A percentile compares a stretch with the other conserved stretches of the same genome.
phyloP scores from a whole-genome alignment of 2,329 filamentous ascomycete genomes.

The Periglandula ipomoeae region DNA sequence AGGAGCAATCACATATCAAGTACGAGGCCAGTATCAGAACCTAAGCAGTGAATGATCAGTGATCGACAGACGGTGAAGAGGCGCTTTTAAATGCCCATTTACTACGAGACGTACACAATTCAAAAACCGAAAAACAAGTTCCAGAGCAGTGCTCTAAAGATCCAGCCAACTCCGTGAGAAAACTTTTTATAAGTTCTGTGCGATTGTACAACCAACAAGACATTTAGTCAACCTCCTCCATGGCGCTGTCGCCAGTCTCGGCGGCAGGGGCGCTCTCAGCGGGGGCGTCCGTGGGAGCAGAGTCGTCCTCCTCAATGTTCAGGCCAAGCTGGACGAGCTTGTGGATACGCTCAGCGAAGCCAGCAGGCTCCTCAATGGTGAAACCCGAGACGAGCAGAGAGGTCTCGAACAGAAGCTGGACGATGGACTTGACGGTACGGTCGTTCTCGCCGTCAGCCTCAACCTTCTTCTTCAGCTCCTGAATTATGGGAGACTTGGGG shows the following conservation, averaged over 20 bases:
- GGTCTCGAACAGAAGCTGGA: slow-evolving; percentile 97
- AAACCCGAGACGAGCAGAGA: slow-evolving; percentile 97
- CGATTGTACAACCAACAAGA: slow-evolving; percentile 19
- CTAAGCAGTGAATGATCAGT: no score
- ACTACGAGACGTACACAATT: slow-evolving; percentile 12
- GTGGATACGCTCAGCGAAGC: slow-evolving; percentile 98
- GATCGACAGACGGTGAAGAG: no score
- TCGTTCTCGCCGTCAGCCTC: slow-evolving; percentile 96
- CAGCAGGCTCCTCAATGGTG: slow-evolving; percentile 97
- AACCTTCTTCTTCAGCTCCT: slow-evolving; percentile 99
- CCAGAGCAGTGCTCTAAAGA: slow-evolving; percentile 23
- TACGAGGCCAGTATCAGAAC: no score
- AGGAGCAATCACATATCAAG: no score
- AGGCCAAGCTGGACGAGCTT: slow-evolving; percentile 97
- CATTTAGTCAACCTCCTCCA: slow-evolving; percentile 98
- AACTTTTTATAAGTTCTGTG: slow-evolving; percentile 30
- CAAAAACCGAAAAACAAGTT: slow-evolving; percentile 18
- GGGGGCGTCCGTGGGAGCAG: slow-evolving; percentile 50
- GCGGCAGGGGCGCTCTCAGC: slow-evolving; percentile 47
- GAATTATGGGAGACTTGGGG: slow-evolving; percentile 94
- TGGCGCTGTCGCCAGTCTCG: slow-evolving; percentile 78
- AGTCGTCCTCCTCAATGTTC: slow-evolving; percentile 92
- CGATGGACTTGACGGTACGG: slow-evolving; percentile 98
- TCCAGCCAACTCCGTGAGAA: slow-evolving; percentile 31
- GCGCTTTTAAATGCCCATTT: no score